phyloP scores from a whole-genome alignment of 148 eudicot species.

The Nepenthes mirabilis region DNA sequence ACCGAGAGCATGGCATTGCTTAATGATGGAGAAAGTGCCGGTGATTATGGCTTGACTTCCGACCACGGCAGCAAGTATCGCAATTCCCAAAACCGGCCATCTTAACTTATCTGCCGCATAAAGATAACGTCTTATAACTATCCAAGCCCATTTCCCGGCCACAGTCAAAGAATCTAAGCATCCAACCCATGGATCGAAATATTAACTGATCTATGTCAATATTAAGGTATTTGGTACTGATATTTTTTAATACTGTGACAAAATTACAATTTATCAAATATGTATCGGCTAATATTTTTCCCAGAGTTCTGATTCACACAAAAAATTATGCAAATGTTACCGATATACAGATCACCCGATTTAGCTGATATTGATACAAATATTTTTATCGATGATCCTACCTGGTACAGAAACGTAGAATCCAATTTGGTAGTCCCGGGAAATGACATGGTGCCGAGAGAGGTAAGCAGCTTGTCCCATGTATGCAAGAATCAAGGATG shows the following conservation, averaged over 20 bases:
- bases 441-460: conserved; percentile 55
- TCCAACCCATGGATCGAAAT: no score
- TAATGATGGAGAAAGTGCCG: conserved; percentile 92
- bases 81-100: conserved; percentile 86
- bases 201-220: no score
- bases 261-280: no score
- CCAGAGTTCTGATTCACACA: no score
- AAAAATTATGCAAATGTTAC: no score
- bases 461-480: conserved; percentile 99
- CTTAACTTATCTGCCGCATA: conserved; percentile 52
- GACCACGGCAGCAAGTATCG: conserved; percentile 91
- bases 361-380: neutral
- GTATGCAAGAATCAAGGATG: conserved; percentile 85
- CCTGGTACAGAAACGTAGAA: conserved; percentile 97
- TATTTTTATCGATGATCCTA: conserved; percentile 8
- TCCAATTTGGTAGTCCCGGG: conserved; percentile 44
- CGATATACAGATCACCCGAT: no score
- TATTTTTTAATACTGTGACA: no score
- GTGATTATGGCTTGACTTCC: conserved; percentile 98
- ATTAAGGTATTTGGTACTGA: no score
- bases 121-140: no score
- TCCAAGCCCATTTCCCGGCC: no score
- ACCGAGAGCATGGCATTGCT: conserved; percentile 87
- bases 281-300: no score
- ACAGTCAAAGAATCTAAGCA: no score